phyloP scores from a whole-genome alignment of 1,139 yeast genomes.

The Protomyces arabidopsidicola region DNA sequence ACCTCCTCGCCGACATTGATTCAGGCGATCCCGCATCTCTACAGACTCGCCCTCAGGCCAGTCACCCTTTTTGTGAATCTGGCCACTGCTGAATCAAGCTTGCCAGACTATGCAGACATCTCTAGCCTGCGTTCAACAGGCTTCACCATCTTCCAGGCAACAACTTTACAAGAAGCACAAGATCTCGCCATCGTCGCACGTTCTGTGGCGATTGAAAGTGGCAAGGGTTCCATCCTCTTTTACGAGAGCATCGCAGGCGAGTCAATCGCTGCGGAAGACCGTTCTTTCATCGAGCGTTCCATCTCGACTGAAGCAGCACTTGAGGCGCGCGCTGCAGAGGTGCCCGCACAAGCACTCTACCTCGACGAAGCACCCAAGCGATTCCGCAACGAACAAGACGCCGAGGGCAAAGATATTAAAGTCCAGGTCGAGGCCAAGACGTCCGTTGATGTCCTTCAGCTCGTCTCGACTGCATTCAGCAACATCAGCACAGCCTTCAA shows the following conservation, averaged over 20 bases:
- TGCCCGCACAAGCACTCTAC: constrained; percentile 29
- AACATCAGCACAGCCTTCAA: constrained; percentile 40
- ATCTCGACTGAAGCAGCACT: constrained; percentile 32
- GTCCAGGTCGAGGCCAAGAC: constrained; percentile 21
- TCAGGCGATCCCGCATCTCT: constrained; percentile 56
- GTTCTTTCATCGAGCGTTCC: constrained; percentile 21
- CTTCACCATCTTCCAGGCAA: constrained; percentile 61
- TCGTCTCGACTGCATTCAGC: constrained; percentile 32
- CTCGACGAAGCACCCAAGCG: constrained; percentile 30
- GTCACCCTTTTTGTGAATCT: constrained; percentile 58
- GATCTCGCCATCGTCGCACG: constrained; percentile 55
- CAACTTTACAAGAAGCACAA: constrained; percentile 51
- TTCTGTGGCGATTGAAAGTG: constrained; percentile 49
- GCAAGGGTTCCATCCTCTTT: constrained; percentile 66
- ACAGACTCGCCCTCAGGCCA: constrained; percentile 46
- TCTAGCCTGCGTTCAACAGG: constrained; percentile 69
- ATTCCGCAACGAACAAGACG: constrained; percentile 26
- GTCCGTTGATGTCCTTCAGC: constrained; percentile 34
- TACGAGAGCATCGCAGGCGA: constrained; percentile 35
- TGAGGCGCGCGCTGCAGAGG: constrained; percentile 41
- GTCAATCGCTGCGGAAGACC: constrained; percentile 29
- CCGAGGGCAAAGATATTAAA: constrained; percentile 27
- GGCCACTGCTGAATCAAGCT: constrained; percentile 35
- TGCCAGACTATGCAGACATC: constrained; percentile 57
- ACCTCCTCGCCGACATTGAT: constrained; percentile 55